Base-by-base conservation (phyloP, 495 filamentous ascomycete genomes). In the Aspergillus avenaceus region DNA sequence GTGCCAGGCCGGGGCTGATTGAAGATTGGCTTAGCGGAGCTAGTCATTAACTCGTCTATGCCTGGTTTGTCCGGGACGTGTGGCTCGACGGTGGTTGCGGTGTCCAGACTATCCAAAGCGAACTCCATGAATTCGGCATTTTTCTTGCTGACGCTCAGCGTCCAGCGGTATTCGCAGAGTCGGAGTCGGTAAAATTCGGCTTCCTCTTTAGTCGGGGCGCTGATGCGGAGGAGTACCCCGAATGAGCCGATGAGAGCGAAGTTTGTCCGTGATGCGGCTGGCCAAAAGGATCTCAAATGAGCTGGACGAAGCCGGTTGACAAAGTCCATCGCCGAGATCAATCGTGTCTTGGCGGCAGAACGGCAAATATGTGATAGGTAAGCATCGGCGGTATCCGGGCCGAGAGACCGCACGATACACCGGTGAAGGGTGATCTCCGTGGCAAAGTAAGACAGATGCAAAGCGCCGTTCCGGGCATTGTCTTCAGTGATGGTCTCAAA, bases 161-260 rank as follows among this genome's bases (percentile, higher is more conserved):
- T 97, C 93, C 93, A 98, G 38, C 89, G 75, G 63, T 96, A 97
- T 73, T 98, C 93, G 50, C 82, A 82, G 9, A 97, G 74, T 3
- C 93, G 74, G 2, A 85, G 77, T 18, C 86, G 82, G 69, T 98
- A 98, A 78, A 96, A 98, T n/a, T 95, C 90, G 4, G 88, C 89
- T 68, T 98, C 93, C 65, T 97, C 92, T 16, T 81, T 76, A 9
- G 85, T 87, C 0, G 91, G 91, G 0, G 86, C 84, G 0, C 90
- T 93, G 22, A 91, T 88, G 77, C 88, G 91, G 0, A 98, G 80
- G 6, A 97, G 79, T 49, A 73, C 72, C 12, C 77, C 77, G 44
- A 81, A 81, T 4, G 75, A 79, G 16, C 75, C 78, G 50, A 79
- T 76, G 1, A 81, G 59, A 2, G 77, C 74, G 55, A 81, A 80